phyloP scores from a whole-genome alignment of 192 early-diverging fungal species.

The Coemansia aciculifera region DNA sequence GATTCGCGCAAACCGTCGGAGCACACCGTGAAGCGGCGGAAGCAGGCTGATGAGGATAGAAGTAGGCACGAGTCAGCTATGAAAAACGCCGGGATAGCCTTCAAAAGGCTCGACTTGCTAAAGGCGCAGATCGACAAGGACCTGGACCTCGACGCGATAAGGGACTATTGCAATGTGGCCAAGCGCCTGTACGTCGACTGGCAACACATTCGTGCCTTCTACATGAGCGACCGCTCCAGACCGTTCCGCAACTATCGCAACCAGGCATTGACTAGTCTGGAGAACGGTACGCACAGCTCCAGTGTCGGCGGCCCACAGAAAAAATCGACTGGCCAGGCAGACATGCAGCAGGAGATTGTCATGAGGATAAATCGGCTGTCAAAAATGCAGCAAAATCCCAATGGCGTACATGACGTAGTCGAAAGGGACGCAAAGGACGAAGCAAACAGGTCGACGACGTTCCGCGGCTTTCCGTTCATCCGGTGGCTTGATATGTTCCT shows the following conservation, averaged over 20 bases:
- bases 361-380: conserved; percentile 39
- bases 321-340: conserved; percentile 16
- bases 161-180: conserved; percentile 40
- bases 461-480: conserved; percentile 45
- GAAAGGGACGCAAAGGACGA: conserved; percentile 9
- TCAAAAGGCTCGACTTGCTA: conserved; percentile 43
- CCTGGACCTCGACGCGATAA: not conserved
- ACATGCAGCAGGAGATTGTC: conserved; percentile 37
- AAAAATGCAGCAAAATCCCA: conserved; percentile 6
- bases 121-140: conserved; percentile 13
- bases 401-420: not conserved
- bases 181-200: conserved; percentile 41
- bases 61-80: conserved; percentile 33
- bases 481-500: conserved; percentile 53
- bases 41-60: conserved; percentile 33
- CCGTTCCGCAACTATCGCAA: conserved; percentile 50
- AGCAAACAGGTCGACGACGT: conserved; percentile 27
- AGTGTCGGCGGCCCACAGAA: conserved; percentile 14
- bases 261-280: conserved; percentile 19
- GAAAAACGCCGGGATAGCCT: conserved; percentile 38
- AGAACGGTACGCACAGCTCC: conserved; percentile 16
- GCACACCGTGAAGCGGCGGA: conserved; percentile 14
- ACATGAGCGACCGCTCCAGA: conserved; percentile 15
- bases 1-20: conserved; percentile 29
- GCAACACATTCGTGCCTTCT: conserved; percentile 40